Evolutionary conservation across 2,329 filamentous ascomycete species (phyloP), one percentile per base, ranked within the genome.

Genomic region (Fusarium chuoi): DNA sequence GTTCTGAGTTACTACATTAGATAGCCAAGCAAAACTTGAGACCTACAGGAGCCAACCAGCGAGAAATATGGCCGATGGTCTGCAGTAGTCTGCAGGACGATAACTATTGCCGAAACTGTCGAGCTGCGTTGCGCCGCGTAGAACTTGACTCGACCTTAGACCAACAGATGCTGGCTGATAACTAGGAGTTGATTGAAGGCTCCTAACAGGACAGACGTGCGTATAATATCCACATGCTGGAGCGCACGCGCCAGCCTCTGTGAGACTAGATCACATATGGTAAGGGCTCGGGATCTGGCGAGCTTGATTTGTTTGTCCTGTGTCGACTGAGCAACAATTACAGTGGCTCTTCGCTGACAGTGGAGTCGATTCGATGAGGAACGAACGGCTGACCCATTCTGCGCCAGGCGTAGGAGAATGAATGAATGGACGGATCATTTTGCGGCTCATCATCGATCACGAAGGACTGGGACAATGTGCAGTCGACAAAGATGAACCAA

Each of bases 91-190:
- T 77, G 71, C 64, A 71, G 64, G 73, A 61, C 41, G 60, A 71
- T 66, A 68, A 73, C 56, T 70, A 75, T 73, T 78, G 68, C 78
- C 78, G 49, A 65, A 79, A 79, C 52, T 63, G 78, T 79, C 77
- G 78, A 80, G 71, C 66, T 79, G 78, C 78, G 75, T 79, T 72
- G 73, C 73, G 76, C 74, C 70, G 73, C 77, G 73, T 57, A 72
- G 67, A 70, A 71, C 69, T 68, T 76, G 71, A 71, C 64, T 69
- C 73, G 69, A 63, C 65, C 68, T 65, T 68, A 66, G 69, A 76
- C 75, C 77, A 78, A 77, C 77, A 72, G 68, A 44, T 78, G 72
- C 70, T 76, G 68, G 68, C 64, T 71, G 71, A 78, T 77, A 78
- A 65, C 67, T 70, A 64, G 66, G 42, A 51, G 42, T 65, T 74